Evolutionary conservation across 2,329 filamentous ascomycete genomes (phyloP).

Genomic region (Paramyrothecium sp.): DNA sequence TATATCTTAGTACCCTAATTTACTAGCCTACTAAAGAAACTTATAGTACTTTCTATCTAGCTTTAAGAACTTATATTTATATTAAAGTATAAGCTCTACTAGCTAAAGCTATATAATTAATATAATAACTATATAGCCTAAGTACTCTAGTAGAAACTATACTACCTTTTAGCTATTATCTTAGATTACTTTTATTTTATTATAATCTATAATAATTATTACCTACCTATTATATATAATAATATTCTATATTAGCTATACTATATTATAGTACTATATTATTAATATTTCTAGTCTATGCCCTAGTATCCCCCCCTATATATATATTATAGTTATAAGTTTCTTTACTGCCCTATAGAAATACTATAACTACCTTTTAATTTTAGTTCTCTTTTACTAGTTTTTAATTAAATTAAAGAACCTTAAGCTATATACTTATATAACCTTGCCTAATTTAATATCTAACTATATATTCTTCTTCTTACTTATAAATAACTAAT

Average conservation of each 20-base stretch:
- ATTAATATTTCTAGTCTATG: not conserved
- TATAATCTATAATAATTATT: too few relatives aligned
- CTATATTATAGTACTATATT: too few relatives aligned
- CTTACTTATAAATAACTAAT: too few relatives aligned
- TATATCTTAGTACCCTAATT: not conserved
- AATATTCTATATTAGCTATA: too few relatives aligned
- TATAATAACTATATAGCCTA: not conserved
- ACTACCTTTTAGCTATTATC: not conserved
- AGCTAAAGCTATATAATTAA: not conserved
- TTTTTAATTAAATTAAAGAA: too few relatives aligned
- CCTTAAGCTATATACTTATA: not conserved
- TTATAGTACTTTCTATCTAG: too few relatives aligned
- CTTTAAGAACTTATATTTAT: not conserved
- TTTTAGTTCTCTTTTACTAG: too few relatives aligned
- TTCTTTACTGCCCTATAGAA: too few relatives aligned
- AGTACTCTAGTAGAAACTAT: not conserved
- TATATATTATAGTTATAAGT: too few relatives aligned
- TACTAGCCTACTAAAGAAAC: not conserved
- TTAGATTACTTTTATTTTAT: not conserved
- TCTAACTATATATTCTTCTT: too few relatives aligned
- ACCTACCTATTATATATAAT: too few relatives aligned
- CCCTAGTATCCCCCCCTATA: not conserved
- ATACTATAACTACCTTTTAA: constrained; percentile 2
- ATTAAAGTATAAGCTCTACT: not conserved
- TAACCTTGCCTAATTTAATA: too few relatives aligned